phyloP scores from a whole-genome alignment of 2,329 filamentous ascomycete species.

The Lecanicillium sp. region DNA sequence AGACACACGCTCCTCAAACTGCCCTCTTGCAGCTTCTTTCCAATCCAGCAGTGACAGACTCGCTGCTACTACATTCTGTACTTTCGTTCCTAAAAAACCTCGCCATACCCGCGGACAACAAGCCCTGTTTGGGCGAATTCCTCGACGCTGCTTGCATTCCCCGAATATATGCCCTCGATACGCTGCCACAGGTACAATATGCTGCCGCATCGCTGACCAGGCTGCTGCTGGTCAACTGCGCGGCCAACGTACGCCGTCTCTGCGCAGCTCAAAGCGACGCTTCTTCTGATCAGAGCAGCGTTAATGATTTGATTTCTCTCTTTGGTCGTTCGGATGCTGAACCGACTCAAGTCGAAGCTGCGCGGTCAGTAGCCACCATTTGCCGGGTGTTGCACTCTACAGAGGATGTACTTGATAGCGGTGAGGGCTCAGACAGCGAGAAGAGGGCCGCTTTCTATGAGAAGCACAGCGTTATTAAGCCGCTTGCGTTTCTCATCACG shows the following conservation, averaged over 20 bases:
- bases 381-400: conserved; percentile 46
- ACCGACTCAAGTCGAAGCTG: conserved; percentile 52
- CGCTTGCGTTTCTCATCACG: conserved; percentile 43
- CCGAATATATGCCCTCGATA: conserved; percentile 43
- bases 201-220: conserved; percentile 49
- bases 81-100: conserved; percentile 58
- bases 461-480: conserved; percentile 31
- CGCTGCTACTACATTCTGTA: conserved; percentile 47
- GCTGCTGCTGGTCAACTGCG: conserved; percentile 45
- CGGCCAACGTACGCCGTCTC: conserved; percentile 42
- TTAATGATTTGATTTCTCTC: conserved; percentile 29
- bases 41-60: conserved; percentile 29
- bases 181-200: conserved; percentile 49
- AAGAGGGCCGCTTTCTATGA: conserved; percentile 34
- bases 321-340: conserved; percentile 30
- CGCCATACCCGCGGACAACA: conserved; percentile 49
- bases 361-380: conserved; percentile 42
- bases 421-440: conserved; percentile 12
- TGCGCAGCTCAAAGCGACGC: conserved; percentile 18
- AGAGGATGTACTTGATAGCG: conserved; percentile 18
- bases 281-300: conserved; percentile 19
- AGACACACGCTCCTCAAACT: conserved; percentile 28
- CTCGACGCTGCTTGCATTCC: conserved; percentile 39
- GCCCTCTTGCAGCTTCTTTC: conserved; percentile 38
- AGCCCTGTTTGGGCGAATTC: conserved; percentile 38